Evolutionary conservation across 75 land plant species (phyloP).

Genomic region (Pseudotsuga menziesii): DNA sequence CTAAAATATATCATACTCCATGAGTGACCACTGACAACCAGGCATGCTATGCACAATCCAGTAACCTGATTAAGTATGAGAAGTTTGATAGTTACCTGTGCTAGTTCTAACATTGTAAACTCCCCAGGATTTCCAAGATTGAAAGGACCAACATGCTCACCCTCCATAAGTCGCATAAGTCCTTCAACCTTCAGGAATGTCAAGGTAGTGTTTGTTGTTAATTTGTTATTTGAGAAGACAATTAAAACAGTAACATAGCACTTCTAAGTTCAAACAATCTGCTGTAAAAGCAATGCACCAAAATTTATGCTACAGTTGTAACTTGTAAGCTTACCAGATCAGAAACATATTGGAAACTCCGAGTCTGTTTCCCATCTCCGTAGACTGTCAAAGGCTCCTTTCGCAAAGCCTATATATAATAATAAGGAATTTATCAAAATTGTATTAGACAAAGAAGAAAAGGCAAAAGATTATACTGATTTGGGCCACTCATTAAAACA

Average conservation of each 20-base stretch:
- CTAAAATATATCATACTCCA: neutral
- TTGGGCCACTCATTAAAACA: too few species aligned
- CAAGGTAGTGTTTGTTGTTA: neutral
- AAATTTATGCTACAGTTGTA: neutral
- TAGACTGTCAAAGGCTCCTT: too few species aligned
- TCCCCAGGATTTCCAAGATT: constrained; percentile 91
- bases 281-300: neutral
- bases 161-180: constrained; percentile 79
- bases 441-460: too few species aligned
- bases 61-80: neutral
- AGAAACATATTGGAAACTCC: too few species aligned
- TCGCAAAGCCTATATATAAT: too few species aligned
- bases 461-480: too few species aligned
- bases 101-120: constrained; percentile 88
- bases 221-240: neutral
- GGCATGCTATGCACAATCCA: too few species aligned
- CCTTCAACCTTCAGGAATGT: constrained; percentile 62
- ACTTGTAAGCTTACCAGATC: too few species aligned
- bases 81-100: constrained; percentile 34
- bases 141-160: constrained; percentile 88
- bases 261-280: neutral
- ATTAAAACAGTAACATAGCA: neutral
- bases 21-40: too few species aligned
- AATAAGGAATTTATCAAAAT: too few species aligned
- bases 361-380: too few species aligned